phyloP scores from a whole-genome alignment of 163 green algal species.

The Smithsoniella earleae region DNA sequence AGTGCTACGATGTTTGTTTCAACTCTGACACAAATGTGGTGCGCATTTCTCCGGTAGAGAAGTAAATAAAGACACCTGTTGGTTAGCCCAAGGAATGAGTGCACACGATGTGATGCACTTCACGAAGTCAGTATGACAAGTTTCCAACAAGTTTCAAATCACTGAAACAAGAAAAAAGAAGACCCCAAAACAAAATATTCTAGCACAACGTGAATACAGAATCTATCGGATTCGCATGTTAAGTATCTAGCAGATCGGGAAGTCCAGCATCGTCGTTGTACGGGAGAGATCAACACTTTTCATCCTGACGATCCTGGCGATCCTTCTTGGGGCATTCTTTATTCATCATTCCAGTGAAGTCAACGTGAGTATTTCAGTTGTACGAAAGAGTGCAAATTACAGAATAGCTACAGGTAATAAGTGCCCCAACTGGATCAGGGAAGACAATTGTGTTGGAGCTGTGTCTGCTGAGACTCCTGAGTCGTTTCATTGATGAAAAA shows the following conservation, averaged over 20 bases:
- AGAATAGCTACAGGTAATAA: slow-evolving; percentile 64
- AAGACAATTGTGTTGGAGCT: slow-evolving; percentile 95
- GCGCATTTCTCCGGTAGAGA: background rate
- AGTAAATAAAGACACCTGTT: background rate
- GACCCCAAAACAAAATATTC: too few relatives aligned
- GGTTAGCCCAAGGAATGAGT: too few relatives aligned
- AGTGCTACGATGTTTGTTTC: slow-evolving; percentile 67
- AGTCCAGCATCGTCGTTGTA: too few relatives aligned
- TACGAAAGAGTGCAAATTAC: too few relatives aligned
- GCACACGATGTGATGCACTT: background rate
- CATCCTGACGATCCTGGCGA: too few relatives aligned
- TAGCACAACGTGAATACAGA: too few relatives aligned
- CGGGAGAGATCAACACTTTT: too few relatives aligned
- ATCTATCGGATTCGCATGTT: too few relatives aligned
- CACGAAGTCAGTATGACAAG: slow-evolving; percentile 14
- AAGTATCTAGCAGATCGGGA: too few relatives aligned
- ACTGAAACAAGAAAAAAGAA: background rate
- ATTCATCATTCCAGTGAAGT: too few relatives aligned
- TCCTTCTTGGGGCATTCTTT: too few relatives aligned
- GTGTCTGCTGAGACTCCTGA: slow-evolving; percentile 60
- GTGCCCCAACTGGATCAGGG: slow-evolving; percentile 75
- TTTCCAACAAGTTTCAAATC: slow-evolving; percentile 3
- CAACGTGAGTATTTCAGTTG: too few relatives aligned
- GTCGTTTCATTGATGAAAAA: slow-evolving; percentile 35
- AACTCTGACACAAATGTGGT: slow-evolving; percentile 64